Evolutionary conservation across 768 basidiomycete genomes (phyloP).

Genomic region (Lactarius deliciosus): DNA sequence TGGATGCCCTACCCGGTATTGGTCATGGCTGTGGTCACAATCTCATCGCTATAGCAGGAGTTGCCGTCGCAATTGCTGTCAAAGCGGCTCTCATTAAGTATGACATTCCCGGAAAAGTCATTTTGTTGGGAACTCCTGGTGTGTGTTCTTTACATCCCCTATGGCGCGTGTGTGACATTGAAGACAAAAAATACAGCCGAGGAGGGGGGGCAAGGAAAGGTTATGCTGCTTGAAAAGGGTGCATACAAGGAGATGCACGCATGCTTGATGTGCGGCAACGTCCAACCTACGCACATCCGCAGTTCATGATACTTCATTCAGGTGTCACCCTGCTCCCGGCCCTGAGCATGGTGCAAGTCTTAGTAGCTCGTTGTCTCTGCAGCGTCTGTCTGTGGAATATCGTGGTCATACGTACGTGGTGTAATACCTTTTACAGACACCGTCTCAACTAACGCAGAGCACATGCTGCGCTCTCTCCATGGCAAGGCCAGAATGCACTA

Average conservation of each 20-base stretch:
- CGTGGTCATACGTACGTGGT: constrained; percentile 64
- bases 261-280: constrained; percentile 61
- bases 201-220: constrained; percentile 76
- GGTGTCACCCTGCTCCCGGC: constrained; percentile 84
- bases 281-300: neutral
- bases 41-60: constrained; percentile 73
- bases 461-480: constrained; percentile 76
- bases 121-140: constrained; percentile 81
- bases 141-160: constrained; percentile 14
- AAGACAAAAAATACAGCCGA: constrained; percentile 54
- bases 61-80: constrained; percentile 70
- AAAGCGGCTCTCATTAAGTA: constrained; percentile 60
- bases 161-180: neutral
- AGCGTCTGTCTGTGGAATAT: constrained; percentile 62
- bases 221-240: constrained; percentile 63
- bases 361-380: constrained; percentile 61
- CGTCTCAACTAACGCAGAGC: constrained; percentile 45
- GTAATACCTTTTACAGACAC: neutral
- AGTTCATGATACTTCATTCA: constrained; percentile 32
- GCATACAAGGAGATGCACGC: constrained; percentile 76
- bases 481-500: constrained; percentile 81
- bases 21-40: constrained; percentile 83
- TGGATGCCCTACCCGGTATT: constrained; percentile 41
- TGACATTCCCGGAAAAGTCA: constrained; percentile 64
- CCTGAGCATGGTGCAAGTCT: constrained; percentile 67